These are phyloP conservation scores for Biancaea sappan DNA, from an alignment of 306 rosid genomes.

Conservation along the genomic window DNA sequence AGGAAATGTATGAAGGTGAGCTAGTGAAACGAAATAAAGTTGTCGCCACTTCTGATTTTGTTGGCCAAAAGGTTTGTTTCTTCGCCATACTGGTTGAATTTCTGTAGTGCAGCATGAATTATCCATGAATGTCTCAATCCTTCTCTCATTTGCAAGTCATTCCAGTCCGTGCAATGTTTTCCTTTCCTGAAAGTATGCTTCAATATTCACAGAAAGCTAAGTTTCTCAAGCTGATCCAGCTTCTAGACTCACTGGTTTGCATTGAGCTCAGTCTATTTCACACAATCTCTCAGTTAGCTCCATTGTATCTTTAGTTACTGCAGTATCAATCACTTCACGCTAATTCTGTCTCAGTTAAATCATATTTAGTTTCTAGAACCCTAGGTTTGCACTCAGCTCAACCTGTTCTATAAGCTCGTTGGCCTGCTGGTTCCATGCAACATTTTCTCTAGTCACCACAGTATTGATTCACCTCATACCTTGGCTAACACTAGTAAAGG, in stretches of 20 bases:
- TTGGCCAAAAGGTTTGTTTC: slow-evolving; percentile 85
- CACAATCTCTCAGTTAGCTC: too few relatives aligned
- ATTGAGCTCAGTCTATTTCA: not conserved
- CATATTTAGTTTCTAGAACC: not conserved
- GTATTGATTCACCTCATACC: not conserved
- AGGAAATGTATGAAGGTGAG: slow-evolving; percentile 88
- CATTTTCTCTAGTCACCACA: not conserved
- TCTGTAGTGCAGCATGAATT: slow-evolving; percentile 23
- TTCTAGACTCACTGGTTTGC: not conserved
- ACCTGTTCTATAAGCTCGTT: not conserved
- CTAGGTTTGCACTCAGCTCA: not conserved
- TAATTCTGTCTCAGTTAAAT: not conserved
- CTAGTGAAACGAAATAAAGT: slow-evolving; percentile 70
- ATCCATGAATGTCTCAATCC: not conserved
- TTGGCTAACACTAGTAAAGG: not conserved
- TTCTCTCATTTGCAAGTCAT: too few relatives aligned
- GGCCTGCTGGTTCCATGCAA: not conserved
- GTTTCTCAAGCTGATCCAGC: not conserved
- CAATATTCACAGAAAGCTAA: too few relatives aligned
- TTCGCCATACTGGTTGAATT: slow-evolving; percentile 24
- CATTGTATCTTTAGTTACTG: not conserved
- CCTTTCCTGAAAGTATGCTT: too few relatives aligned
- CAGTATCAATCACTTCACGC: not conserved
- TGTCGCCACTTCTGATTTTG: slow-evolving; percentile 83
- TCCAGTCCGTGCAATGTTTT: too few relatives aligned